Evolutionary conservation across 345 rosid species (phyloP), one percentile per base, ranked within the genome.

Genomic region (Atalantia buxifolia): DNA sequence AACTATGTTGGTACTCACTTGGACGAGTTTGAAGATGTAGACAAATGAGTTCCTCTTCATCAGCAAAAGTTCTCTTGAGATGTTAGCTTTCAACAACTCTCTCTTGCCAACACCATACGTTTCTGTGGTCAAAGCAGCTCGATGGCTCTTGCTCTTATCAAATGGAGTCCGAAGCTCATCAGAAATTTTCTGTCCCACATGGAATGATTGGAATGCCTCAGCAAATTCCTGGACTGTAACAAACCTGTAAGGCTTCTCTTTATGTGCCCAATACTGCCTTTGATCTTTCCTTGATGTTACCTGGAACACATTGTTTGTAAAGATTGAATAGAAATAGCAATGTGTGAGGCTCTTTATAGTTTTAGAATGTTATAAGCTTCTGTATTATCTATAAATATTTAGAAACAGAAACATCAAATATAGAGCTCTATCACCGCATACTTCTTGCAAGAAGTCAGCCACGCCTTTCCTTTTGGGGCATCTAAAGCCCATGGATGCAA

Each of bases 391-490:
- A 18, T 53, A 53, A 53, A 28, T 16, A 28, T 18, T 30, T 7
- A 62, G 2, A 27, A 62, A 27, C 12, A 13, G 12, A 27, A 62
- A 53, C 22, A 61, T 27, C 31, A 9, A 27, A 27, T 42, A 22
- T 16, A 42, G 10, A 57, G 42, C 18, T 35, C 27, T 22, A 66
- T 56, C 67, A n/a, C 42, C 18, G 53, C 94, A 72, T 77, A 91
- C 98, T 83, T 93, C 97, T 70, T 93, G 97, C 71, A 93, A 81
- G 87, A 90, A 93, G 79, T 91, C 97, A 53, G 96, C 96, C 13
- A 81, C 84, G 4, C 90, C 96, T 87, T 93, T 93, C 82, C 98
- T 87, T 71, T 84, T 84, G 28, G 95, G 95, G 82, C 97, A 93
- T 69, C 76, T 86, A 82, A 93, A 91, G 61, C 98, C 96, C 92